Conservation (phyloP, 495 filamentous ascomycete genomes). For the Penicillium maclennaniae region DNA sequence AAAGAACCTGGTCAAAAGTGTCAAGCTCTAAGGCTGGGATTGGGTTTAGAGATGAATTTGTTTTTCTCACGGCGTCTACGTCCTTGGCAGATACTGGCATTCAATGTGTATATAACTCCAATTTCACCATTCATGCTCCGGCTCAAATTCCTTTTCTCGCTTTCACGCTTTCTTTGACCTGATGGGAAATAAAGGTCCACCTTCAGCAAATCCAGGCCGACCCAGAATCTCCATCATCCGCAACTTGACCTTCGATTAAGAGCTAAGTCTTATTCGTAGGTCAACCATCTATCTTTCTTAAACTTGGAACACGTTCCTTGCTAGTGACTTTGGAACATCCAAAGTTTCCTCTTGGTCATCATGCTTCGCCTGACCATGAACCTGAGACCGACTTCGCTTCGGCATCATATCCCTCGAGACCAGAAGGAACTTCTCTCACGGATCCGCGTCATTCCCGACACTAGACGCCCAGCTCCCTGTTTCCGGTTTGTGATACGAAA, state of each 20-base stretch:
- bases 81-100: conserved; percentile 27
- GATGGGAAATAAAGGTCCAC: conserved; percentile 10
- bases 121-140: conserved; percentile 6
- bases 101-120: conserved; percentile 26
- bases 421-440: conserved; percentile 4
- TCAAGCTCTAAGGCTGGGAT: conserved; percentile 61
- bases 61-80: conserved; percentile 28
- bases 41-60: conserved; percentile 19
- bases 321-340: too few relatives aligned
- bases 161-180: conserved; percentile 5
- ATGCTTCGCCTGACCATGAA: not conserved
- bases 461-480: not conserved
- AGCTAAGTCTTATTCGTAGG: too few relatives aligned
- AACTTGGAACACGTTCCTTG: too few relatives aligned
- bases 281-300: not conserved
- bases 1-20: conserved; percentile 84
- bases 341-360: not conserved
- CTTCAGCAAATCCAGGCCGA: conserved; percentile 12
- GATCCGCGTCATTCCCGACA: not conserved
- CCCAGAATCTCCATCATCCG: conserved; percentile 9
- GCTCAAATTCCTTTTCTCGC: not conserved
- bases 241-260: conserved; percentile 1
- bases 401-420: conserved; percentile 8
- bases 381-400: conserved; percentile 6
- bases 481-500: too few relatives aligned